Evolutionary conservation across 805 yeast genomes (phyloP), one percentile per base, ranked within the genome.

Genomic region (Monosporozyma servazzii): DNA sequence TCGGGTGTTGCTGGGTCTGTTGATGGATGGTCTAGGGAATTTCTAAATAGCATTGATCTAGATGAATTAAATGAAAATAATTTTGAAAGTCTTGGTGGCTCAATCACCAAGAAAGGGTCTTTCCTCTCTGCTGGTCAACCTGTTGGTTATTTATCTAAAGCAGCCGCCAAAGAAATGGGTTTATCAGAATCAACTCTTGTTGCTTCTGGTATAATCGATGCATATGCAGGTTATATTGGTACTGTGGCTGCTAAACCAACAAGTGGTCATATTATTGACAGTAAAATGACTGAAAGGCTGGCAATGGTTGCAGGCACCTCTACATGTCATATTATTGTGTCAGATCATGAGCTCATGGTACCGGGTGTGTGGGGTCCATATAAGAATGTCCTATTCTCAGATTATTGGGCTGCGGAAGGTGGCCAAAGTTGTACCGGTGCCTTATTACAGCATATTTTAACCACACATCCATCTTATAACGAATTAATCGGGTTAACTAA

Each of bases 291-390:
- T 67, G 37, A 51, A 52, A 79, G 97, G 60, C 75, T 93, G 58
- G 98, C 99, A 15, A 96, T 97, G 2, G 97, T 93, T 20, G 98
- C 99, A 0, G 99, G 99, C 54, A 93, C 99, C 5, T 89, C 97
- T 1, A 93, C 99, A 1, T 93, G 99, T 66, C 98, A 93, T 68
- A 82, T 93, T 59, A 89, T 88, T 52, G 76, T 91, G 76, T 84
- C 95, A 29, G 77, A 79, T 54, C 84, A 87, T 30, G 86, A 96
- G 0, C 80, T 88, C 44, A 90, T 91, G 66, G 98, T 91, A 9
- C 81, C 88, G 44, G 99, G 99, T 54, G 96, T 93, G 33, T 93
- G 99, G 99, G 99, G 99, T 13, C 99, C 99, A 2, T 93, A 93
- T 70, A 78, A 89, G 62, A 96, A 90, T 68, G 96, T 88, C 5